Base-by-base conservation (phyloP, 768 basidiomycete species). In the Pisolithus microcarpus region DNA sequence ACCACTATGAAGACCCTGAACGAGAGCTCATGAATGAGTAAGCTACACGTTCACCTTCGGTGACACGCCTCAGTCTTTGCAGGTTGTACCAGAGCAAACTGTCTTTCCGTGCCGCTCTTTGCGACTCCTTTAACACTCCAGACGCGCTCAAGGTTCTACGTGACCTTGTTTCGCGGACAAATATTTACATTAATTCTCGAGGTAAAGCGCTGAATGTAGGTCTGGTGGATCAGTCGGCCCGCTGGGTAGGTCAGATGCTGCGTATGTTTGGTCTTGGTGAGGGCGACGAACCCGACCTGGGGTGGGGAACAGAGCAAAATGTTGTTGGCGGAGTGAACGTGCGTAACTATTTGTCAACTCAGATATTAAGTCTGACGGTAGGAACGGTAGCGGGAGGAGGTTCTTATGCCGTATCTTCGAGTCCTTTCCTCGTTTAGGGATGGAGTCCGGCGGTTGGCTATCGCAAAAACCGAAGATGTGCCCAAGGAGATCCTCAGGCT, bases 101-200 rank as follows among this genome's bases (percentile, higher is more conserved):
- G 38, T 75, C 78, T 7, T 95, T 99, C 77, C 83, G 91, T 48
- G 75, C 71, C 11, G 89, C 93, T 0, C 82, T 99, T 43, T 94
- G 88, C 69, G 95, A 99, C 67, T 97, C 94, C 0, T 96, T 98
- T 77, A 94, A 98, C 65, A 98, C 96, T 0, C 91, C 93, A 2
- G 76, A 72, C 16, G 94, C 92, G 0, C 67, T 98, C 21, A 77
- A 79, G 58, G 71, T 82, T 50, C 70, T 98, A 16, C 77, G 87
- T 11, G 86, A 93, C 53, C 73, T 98, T 36, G 82, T 97, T 43
- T 87, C 88, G 4, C 77, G 80, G 43, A 82, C 88, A 7, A 97
- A 97, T 66, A 75, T 91, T 30, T 99, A 98, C 71, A 82, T 98
- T 59, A 87, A 81, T 49, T 61, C 77, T 30, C 80, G 78, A 37